Evolutionary conservation across 2,329 filamentous ascomycete genomes (phyloP), one percentile per base, ranked within the genome.

Genomic region (Parafenestella ontariensis): DNA sequence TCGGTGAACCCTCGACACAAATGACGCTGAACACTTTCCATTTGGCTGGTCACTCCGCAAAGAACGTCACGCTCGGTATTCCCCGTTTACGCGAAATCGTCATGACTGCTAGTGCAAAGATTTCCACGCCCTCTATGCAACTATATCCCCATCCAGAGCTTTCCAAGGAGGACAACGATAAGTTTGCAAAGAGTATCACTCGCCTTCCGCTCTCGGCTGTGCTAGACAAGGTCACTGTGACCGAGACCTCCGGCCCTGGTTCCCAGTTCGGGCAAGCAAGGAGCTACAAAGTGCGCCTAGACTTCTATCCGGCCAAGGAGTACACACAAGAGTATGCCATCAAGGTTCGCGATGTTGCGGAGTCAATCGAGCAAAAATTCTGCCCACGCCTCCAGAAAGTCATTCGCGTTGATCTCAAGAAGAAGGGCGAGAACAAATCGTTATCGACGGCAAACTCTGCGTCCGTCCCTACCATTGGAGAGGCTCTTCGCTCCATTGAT

Each of bases 21-120:
- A 99, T 99, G 96, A 99, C 96, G 7, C 81, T 99, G 50, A 99
- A 99, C 79, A 99, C 96, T 24, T 99, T 99, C 86, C 95, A 99
- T 85, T 91, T 99, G 85, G 95, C 95, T 76, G 95, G 95, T 71
- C 94, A 98, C 82, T 93, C 95, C 18, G 89, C 95, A 26, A 98
- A 97, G 83, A 99, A 99, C 84, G 96, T 99, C 72, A 99, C 95
- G 0, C 85, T 97, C 18, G 95, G 95, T 91, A 98, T 99, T 72
- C 95, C 95, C 54, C 92, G 95, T 79, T 84, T 99, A 18, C 86
- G 95, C 79, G 95, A 99, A 84, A 97, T 99, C 68, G 85, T 99
- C 62, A 99, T 99, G 95, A 98, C 95, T 44, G 95, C 95, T 23
- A 95, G 91, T 72, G 85, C 88, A 46, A 85, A 89, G 41, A 97